Conservation (phyloP, 1,284 basidiomycete species). For the Tranzscheliella williamsii region DNA sequence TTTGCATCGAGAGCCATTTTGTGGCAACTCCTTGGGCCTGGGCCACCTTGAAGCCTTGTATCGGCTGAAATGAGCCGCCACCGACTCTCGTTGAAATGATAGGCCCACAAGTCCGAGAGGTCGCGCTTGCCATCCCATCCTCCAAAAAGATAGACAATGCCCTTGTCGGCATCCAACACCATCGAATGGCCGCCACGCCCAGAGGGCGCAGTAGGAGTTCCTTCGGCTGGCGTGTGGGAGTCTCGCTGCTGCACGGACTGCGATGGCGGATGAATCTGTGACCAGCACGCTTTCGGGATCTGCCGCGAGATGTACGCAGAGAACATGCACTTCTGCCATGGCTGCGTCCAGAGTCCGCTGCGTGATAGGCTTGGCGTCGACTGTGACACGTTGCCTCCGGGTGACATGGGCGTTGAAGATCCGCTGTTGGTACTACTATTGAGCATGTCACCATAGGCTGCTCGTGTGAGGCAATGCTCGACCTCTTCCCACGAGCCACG, state of each 20-base stretch:
- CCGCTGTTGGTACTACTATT: conserved; percentile 9
- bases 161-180: conserved; percentile 73
- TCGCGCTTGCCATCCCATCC: conserved; percentile 74
- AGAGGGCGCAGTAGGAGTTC: conserved; percentile 21
- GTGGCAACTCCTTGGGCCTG: conserved; percentile 75
- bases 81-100: conserved; percentile 68
- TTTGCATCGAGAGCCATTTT: conserved; percentile 77
- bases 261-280: conserved; percentile 24
- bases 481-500: conserved; percentile 70
- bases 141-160: conserved; percentile 75
- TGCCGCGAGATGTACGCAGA: conserved; percentile 42
- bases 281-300: conserved; percentile 41
- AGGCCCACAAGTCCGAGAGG: conserved; percentile 79
- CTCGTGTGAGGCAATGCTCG: conserved; percentile 63
- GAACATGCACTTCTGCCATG: conserved; percentile 44
- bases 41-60: conserved; percentile 69
- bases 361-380: conserved; percentile 18
- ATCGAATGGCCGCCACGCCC: conserved; percentile 77
- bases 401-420: conserved; percentile 21
- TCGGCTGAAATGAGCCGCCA: conserved; percentile 71
- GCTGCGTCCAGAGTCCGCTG: conserved; percentile 26
- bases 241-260: background rate
- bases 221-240: background rate
- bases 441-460: conserved; percentile 35
- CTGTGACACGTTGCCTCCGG: conserved; percentile 9